Base-by-base conservation (phyloP, 495 filamentous ascomycete genomes). In the Neurospora africana region DNA sequence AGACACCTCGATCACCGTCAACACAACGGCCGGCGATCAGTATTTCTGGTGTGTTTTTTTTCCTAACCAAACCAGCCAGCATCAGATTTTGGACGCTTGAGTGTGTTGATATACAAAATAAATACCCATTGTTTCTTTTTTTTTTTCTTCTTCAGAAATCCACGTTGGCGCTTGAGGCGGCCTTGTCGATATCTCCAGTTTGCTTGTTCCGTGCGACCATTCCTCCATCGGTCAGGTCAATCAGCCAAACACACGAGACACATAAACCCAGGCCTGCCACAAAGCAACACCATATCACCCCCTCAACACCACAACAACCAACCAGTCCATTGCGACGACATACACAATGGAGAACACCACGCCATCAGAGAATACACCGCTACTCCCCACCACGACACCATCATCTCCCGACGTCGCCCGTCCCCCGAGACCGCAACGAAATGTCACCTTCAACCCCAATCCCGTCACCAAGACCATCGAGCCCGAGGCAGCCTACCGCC, bases 401-500 rank as follows among this genome's bases (percentile, higher is more conserved):
- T 65, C 77, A 0, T 78, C 81, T 5, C 78, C 80, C 70, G 83
- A 81, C 35, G 53, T 78, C 13, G 65, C 43, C n/a, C 79, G 82
- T 15, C 79, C 82, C 8, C 73, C 80, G 11, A 78, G 76, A 65
- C 78, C 81, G 21, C 74, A 76, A 39, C 81, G 84, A 68, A 85
- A 77, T 68, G 84, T 86, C 75, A 85, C 84, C 8, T 86, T 86
- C 76, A 84, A 85, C 61, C 78, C 82, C 23, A 85, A 85, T 70
- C 84, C 84, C 70, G 81, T 85, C 68, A 79, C 79, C 67, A 82
- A 83, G 73, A 86, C 84, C 36, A 85, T 86, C 73, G 83, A 85
- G 71, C 83, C 83, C 19, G 84, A 84, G 30, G 76, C 81, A 10
- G 69, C 69, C 17, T 73, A 76, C 65, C 75, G 74, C 5, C 58